phyloP scores from a whole-genome alignment of 116 monocot genomes.

The Papilionanthe hybrid region DNA sequence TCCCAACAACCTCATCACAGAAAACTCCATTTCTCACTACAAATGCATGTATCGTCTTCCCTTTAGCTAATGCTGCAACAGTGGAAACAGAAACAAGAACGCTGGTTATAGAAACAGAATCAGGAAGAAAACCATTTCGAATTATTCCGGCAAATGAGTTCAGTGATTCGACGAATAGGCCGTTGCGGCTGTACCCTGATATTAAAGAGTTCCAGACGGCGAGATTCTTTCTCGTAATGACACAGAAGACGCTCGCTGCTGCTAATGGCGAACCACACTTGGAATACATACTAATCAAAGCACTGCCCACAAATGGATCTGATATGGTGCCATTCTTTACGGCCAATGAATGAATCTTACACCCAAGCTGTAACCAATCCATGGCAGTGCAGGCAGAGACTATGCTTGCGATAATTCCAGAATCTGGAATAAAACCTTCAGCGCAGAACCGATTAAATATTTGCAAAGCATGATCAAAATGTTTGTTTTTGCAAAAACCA shows the following conservation, averaged over 20 bases:
- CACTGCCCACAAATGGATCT: slow-evolving; percentile 30
- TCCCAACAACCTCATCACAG: slow-evolving; percentile 16
- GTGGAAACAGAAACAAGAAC: slow-evolving; percentile 28
- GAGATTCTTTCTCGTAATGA: slow-evolving; percentile 25
- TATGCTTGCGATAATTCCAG: slow-evolving; percentile 23
- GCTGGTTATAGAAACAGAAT: slow-evolving; percentile 36
- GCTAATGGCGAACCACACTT: slow-evolving; percentile 22
- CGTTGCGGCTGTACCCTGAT: slow-evolving; percentile 23
- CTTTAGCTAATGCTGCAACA: slow-evolving; percentile 18
- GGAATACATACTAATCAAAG: slow-evolving; percentile 48
- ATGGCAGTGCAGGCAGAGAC: slow-evolving; percentile 18
- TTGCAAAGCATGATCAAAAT: slow-evolving; percentile 10
- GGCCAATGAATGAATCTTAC: slow-evolving; percentile 31
- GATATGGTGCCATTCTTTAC: slow-evolving; percentile 24
- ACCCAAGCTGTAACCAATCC: slow-evolving; percentile 17
- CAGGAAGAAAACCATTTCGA: slow-evolving; percentile 19
- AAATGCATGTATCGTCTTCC: slow-evolving; percentile 54
- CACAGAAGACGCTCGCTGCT: slow-evolving; percentile 15
- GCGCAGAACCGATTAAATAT: slow-evolving; percentile 23
- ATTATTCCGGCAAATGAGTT: slow-evolving; percentile 19
- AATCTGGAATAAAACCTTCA: slow-evolving; percentile 28
- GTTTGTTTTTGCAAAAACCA: slow-evolving; percentile 16
- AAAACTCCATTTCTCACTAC: slow-evolving; percentile 25
- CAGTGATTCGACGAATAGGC: slow-evolving; percentile 20
- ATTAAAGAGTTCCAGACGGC: slow-evolving; percentile 51